Conservation (phyloP, 352 stramenopile genomes). For the Plasmopara muralis region DNA sequence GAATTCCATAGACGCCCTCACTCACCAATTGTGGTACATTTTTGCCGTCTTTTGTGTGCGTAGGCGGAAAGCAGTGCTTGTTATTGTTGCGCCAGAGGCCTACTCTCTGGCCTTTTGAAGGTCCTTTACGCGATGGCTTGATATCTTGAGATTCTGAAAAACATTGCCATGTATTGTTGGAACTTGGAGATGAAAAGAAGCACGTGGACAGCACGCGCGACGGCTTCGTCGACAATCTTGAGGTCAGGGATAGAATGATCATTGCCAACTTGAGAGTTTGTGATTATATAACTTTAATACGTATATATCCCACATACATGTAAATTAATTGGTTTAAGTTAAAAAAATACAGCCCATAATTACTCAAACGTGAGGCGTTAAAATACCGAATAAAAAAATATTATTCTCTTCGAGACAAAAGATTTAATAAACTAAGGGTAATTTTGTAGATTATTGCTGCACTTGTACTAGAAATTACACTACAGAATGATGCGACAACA, state of each 20-base stretch:
- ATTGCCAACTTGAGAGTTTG: neutral
- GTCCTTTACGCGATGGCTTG: constrained; percentile 6
- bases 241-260: neutral
- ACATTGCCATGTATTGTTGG: constrained; percentile 8
- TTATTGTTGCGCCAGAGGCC: constrained; percentile 11
- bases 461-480: no score
- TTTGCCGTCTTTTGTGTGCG: constrained; percentile 25
- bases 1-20: constrained; percentile 62
- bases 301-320: no score
- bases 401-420: no score
- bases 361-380: no score
- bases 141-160: constrained; percentile 1
- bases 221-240: neutral
- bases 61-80: constrained; percentile 6
- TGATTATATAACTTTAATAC: neutral
- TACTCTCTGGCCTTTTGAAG: neutral
- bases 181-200: constrained; percentile 7
- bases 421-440: no score
- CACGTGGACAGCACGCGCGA: constrained; percentile 1
- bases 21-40: constrained; percentile 49
- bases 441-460: no score
- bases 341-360: no score
- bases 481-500: no score
- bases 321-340: no score
- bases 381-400: no score